Conservation (phyloP, 106 monocot species). For the Chionographis japonica region DNA sequence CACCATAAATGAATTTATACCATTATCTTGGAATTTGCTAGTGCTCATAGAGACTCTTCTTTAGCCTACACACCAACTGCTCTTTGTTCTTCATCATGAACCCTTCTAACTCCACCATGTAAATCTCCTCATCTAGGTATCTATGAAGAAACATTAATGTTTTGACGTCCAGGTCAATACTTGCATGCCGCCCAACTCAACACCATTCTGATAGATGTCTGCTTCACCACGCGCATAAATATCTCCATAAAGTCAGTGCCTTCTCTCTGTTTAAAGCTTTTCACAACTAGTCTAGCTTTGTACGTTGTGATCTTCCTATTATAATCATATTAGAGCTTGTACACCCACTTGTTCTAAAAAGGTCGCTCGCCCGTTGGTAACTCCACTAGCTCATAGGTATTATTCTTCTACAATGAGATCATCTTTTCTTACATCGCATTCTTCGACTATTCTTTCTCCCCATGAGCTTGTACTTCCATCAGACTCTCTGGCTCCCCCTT, state of each 20-base stretch:
- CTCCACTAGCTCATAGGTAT: constrained; percentile 1
- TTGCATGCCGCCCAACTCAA: not conserved
- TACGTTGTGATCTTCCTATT: not conserved
- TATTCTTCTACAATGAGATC: constrained; percentile 9
- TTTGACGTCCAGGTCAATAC: constrained; percentile 4
- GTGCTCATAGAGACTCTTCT: not conserved
- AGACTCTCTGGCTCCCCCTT: not conserved
- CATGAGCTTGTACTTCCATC: not conserved
- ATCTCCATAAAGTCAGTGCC: constrained; percentile 13
- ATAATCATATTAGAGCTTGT: not conserved
- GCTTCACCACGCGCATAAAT: constrained; percentile 14
- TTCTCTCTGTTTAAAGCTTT: constrained; percentile 10
- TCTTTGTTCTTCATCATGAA: not conserved
- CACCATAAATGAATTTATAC: constrained; percentile 4
- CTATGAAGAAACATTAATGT: not conserved
- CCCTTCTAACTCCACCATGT: not conserved
- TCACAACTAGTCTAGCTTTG: constrained; percentile 9
- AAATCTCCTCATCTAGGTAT: not conserved
- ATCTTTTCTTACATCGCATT: constrained; percentile 9
- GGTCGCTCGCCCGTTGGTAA: not conserved
- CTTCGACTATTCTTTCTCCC: not conserved
- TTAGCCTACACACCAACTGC: not conserved
- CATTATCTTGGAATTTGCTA: not conserved
- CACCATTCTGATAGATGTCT: constrained; percentile 3
- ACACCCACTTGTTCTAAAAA: constrained; percentile 9